phyloP scores from a whole-genome alignment of 768 basidiomycete species.

The Lyophyllum decastes region DNA sequence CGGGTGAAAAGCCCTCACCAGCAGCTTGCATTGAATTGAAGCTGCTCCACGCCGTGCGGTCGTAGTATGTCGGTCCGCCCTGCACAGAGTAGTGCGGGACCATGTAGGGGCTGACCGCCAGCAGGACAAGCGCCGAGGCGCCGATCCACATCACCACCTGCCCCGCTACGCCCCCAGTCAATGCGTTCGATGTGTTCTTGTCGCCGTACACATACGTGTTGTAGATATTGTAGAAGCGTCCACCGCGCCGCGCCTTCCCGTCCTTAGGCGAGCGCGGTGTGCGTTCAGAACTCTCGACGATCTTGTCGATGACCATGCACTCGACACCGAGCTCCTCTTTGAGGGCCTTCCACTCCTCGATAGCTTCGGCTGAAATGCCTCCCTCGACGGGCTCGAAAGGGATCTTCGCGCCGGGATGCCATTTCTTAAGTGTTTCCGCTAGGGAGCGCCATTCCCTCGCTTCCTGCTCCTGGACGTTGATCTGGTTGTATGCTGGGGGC shows the following conservation, averaged over 20 bases:
- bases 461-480: conserved; percentile 52
- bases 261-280: conserved; percentile 21
- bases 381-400: conserved; percentile 44
- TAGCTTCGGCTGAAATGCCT: conserved; percentile 65
- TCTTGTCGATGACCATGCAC: conserved; percentile 75
- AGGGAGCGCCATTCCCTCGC: conserved; percentile 53
- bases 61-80: conserved; percentile 73
- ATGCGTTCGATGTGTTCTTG: conserved; percentile 33
- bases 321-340: conserved; percentile 81
- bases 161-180: conserved; percentile 34
- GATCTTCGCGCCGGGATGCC: conserved; percentile 64
- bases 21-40: conserved; percentile 72
- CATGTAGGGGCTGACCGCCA: conserved; percentile 62
- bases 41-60: conserved; percentile 77
- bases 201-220: conserved; percentile 66
- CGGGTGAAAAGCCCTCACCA: conserved; percentile 69
- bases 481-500: conserved; percentile 74
- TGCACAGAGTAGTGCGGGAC: conserved; percentile 58
- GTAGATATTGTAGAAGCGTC: conserved; percentile 83
- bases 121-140: conserved; percentile 60
- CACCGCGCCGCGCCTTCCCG: conserved; percentile 32
- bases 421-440: conserved; percentile 63
- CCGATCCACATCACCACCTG: conserved; percentile 62
- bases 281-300: conserved; percentile 44
- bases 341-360: conserved; percentile 77